These are phyloP conservation scores for Poterioochromonas sp. DNA, from an alignment of 352 stramenopile species.

Conservation along the genomic window DNA sequence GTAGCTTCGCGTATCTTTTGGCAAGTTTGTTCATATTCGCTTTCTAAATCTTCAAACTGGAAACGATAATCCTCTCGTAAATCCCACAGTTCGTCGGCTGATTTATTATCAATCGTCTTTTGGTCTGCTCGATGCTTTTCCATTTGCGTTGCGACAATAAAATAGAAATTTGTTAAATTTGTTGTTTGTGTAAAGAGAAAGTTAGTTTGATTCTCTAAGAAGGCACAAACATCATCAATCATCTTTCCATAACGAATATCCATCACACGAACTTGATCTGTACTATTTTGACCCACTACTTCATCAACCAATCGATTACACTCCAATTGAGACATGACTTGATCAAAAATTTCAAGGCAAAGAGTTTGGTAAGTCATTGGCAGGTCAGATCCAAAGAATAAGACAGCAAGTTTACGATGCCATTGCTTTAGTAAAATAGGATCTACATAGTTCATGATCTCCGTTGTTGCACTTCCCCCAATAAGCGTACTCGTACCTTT, in stretches of 20 bases:
- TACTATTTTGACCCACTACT: constrained; percentile 11
- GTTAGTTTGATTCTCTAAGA: neutral
- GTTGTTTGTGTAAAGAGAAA: neutral
- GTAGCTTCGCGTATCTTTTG: constrained; percentile 12
- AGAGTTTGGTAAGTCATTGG: neutral
- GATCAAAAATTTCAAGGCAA: neutral
- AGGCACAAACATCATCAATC: neutral
- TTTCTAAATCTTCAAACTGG: constrained; percentile 7
- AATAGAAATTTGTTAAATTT: constrained; percentile 20
- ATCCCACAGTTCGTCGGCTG: constrained; percentile 26
- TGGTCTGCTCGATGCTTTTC: constrained; percentile 16
- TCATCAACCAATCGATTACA: constrained; percentile 25
- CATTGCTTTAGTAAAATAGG: constrained; percentile 20
- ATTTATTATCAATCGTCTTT: constrained; percentile 22
- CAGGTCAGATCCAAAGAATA: constrained; percentile 29
- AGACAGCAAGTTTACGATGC: neutral
- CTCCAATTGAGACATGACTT: neutral
- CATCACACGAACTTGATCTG: neutral
- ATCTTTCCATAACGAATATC: constrained; percentile 8
- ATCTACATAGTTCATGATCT: neutral
- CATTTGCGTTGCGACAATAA: neutral
- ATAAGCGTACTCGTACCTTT: neutral
- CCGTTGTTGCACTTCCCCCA: neutral
- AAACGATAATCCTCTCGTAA: constrained; percentile 26
- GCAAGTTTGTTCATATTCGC: constrained; percentile 16